Base-by-base conservation (phyloP, 306 rosid genomes). In the Ochetophila trinervis region DNA sequence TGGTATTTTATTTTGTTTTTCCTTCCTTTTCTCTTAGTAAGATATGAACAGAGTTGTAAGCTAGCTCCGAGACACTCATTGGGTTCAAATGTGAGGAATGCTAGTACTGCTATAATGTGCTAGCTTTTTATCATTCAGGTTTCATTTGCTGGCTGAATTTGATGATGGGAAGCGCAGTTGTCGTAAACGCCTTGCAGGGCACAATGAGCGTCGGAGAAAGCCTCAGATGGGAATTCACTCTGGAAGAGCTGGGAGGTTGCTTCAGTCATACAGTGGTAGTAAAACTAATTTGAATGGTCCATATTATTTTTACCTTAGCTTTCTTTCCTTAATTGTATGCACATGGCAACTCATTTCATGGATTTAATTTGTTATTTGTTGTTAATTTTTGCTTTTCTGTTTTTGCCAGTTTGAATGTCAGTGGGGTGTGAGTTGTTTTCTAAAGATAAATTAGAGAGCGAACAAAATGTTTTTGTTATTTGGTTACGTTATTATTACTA, bases 141-240 rank as follows among this genome's bases (percentile, higher is more conserved):
- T 91, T 73, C 97, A 91, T 74, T 83, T 88, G 91, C 85, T 91
- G 79, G 82, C 78, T 74, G 97, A 88, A 72, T 91, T 91, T 78
- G 97, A 91, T 77, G 91, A 86, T 77, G 93, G 94, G 32, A 91
- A 91, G 89, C 91, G 97, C 34, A 91, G 97, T 79, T 91, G 97
- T 71, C 93, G 96, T 16, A 91, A 79, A 78, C 93, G 97, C 74
- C 96, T 91, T 65, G 93, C 96, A 34, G 96, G 96, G 68, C 97
- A 91, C 56, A 91, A 91, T 4, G 96, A 91, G 69, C 96, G 96
- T 23, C 72, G 96, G 51, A 83, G 96, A 77, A 91, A 88, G 82
- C 95, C 96, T 60, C 97, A 86, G 78, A 68, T 78, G 5, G 83
- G 82, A 20, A 60, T 64, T 50, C 79, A 74, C 70, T 69, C 90